A percentile compares a stretch with the other conserved stretches of the same genome.
Conservation (phyloP, 768 basidiomycete genomes). For the Lentinula edodes region DNA sequence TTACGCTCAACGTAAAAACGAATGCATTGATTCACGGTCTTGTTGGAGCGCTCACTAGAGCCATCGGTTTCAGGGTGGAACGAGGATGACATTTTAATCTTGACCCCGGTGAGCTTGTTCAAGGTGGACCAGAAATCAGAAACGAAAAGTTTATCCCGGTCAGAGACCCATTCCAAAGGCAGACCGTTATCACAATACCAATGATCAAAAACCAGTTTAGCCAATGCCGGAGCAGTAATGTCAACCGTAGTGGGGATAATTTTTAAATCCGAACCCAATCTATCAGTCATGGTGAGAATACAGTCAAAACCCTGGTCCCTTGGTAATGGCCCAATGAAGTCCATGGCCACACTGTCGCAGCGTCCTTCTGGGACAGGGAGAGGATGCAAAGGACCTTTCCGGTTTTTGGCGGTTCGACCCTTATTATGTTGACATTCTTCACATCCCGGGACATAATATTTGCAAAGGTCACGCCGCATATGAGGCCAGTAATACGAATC, state of each 20-base stretch:
- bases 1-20: slow-evolving; percentile 20
- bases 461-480: slow-evolving; percentile 17
- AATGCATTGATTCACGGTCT: slow-evolving; percentile 18
- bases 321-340: slow-evolving; percentile 17
- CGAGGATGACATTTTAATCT: slow-evolving; percentile 23
- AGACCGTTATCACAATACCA: slow-evolving; percentile 23
- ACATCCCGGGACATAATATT: slow-evolving; percentile 18
- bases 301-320: slow-evolving; percentile 16
- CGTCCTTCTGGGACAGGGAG: neutral
- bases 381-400: neutral
- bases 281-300: slow-evolving; percentile 7
- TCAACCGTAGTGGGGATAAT: slow-evolving; percentile 7
- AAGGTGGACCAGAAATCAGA: slow-evolving; percentile 24
- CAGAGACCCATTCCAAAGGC: slow-evolving; percentile 18
- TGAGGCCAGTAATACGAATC: slow-evolving; percentile 14
- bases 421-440: slow-evolving; percentile 24
- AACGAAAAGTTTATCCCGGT: slow-evolving; percentile 25
- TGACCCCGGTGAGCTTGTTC: slow-evolving; percentile 14
- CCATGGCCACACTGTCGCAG: slow-evolving; percentile 7
- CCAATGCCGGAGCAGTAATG: slow-evolving; percentile 10
- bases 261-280: slow-evolving; percentile 7
- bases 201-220: slow-evolving; percentile 12
- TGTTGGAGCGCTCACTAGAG: slow-evolving; percentile 21
- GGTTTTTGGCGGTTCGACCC: slow-evolving; percentile 4
- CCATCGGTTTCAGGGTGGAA: slow-evolving; percentile 33